These are phyloP conservation scores for Penicillium steckii DNA, from an alignment of 495 filamentous ascomycete species.

Conservation along the genomic window DNA sequence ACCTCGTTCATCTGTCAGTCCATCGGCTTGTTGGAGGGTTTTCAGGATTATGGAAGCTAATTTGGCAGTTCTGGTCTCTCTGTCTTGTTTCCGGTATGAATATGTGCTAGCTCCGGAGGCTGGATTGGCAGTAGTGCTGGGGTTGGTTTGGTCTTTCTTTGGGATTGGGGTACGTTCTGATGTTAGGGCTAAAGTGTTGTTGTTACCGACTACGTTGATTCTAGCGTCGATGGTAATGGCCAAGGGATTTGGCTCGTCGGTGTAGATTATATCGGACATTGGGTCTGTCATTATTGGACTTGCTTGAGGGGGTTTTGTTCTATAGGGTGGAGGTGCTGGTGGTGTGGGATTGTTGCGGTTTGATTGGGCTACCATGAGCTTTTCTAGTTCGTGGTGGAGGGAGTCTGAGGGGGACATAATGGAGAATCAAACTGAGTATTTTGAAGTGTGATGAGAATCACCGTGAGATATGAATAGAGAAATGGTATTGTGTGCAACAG, in stretches of 20 bases:
- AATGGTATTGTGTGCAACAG: not conserved
- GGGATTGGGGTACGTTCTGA: slow-evolving; percentile 6
- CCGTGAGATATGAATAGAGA: not conserved
- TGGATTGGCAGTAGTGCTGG: not conserved
- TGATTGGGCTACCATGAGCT: slow-evolving; percentile 20
- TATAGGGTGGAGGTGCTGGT: slow-evolving; percentile 16
- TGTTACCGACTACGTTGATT: slow-evolving; percentile 33
- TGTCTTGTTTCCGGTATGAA: not conserved
- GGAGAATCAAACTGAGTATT: not conserved
- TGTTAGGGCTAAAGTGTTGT: slow-evolving; percentile 32
- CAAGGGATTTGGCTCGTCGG: slow-evolving; percentile 11
- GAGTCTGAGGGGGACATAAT: slow-evolving; percentile 18
- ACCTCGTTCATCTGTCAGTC: slow-evolving; percentile 6
- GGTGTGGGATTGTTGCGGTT: slow-evolving; percentile 3
- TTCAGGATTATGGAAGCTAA: slow-evolving; percentile 10
- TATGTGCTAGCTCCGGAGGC: not conserved
- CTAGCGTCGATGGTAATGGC: slow-evolving; percentile 38
- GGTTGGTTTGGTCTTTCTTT: not conserved
- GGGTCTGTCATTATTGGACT: slow-evolving; percentile 5
- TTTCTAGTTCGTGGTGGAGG: slow-evolving; percentile 23
- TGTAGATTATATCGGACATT: not conserved
- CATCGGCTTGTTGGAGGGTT: slow-evolving; percentile 7
- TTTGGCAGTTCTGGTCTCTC: not conserved
- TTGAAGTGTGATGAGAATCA: not conserved
- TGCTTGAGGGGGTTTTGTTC: slow-evolving; percentile 1